Evolutionary conservation across 164 flowering plant species (phyloP).

Genomic region (Santalum album): DNA sequence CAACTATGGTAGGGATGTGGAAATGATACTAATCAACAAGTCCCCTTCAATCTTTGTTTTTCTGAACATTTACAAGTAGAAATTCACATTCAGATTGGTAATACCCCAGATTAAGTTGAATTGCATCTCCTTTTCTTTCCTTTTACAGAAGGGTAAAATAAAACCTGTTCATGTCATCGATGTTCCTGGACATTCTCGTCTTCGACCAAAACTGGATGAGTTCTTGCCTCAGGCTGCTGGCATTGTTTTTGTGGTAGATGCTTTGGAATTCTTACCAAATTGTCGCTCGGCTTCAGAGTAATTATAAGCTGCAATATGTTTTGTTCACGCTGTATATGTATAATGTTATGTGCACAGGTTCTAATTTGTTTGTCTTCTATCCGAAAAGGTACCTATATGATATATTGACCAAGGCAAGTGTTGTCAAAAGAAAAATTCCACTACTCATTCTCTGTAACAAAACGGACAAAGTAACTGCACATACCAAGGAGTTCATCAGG

Average conservation of each 20-base stretch:
- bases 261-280: constrained; percentile 79
- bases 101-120: no score
- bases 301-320: not conserved
- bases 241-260: constrained; percentile 85
- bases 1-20: no score
- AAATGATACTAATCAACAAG: no score
- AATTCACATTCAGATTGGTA: no score
- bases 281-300: constrained; percentile 90
- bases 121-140: no score
- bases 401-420: constrained; percentile 69
- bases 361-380: constrained; percentile 7
- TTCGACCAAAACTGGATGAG: constrained; percentile 82
- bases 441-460: constrained; percentile 84
- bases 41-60: no score
- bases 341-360: not conserved
- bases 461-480: constrained; percentile 90
- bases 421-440: constrained; percentile 74
- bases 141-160: constrained; percentile 34
- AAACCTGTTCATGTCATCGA: constrained; percentile 76
- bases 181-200: constrained; percentile 95
- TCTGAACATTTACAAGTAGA: no score
- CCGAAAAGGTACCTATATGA: constrained; percentile 75
- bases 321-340: not conserved
- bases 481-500: constrained; percentile 80
- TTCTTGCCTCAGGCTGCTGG: constrained; percentile 80